phyloP scores from a whole-genome alignment of 768 basidiomycete species.

The Sarcodon aspratus region DNA sequence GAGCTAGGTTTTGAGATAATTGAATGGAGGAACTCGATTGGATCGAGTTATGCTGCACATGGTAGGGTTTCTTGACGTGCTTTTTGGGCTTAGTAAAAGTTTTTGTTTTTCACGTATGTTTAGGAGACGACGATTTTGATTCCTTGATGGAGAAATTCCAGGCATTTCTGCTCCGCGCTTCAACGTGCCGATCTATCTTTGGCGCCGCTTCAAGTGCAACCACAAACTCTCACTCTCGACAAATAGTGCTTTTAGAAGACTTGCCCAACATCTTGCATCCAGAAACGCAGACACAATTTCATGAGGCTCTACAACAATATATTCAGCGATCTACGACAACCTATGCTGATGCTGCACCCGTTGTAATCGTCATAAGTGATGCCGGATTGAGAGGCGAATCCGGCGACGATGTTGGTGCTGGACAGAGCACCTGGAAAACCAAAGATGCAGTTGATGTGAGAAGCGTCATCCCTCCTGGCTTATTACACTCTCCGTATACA shows the following conservation, averaged over 20 bases:
- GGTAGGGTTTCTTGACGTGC: neutral
- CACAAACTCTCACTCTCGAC: constrained; percentile 20
- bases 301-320: constrained; percentile 51
- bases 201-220: neutral
- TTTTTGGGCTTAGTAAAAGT: neutral
- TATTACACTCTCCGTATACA: constrained; percentile 64
- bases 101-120: neutral
- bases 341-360: constrained; percentile 32
- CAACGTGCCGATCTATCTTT: constrained; percentile 47
- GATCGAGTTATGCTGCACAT: constrained; percentile 6
- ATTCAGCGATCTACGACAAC: constrained; percentile 22
- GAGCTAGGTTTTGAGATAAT: constrained; percentile 73
- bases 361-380: constrained; percentile 80
- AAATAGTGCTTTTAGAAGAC: constrained; percentile 76
- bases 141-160: constrained; percentile 54
- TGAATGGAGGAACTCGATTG: constrained; percentile 79
- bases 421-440: constrained; percentile 25
- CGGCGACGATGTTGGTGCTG: constrained; percentile 33
- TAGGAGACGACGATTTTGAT: constrained; percentile 1
- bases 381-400: constrained; percentile 66
- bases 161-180: constrained; percentile 62
- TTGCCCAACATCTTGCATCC: constrained; percentile 83
- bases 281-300: constrained; percentile 60
- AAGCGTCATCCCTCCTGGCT: constrained; percentile 54
- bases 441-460: constrained; percentile 56